Evolutionary conservation across 129 eudicot species (phyloP), one percentile per base, ranked within the genome.

Genomic region (Tagetes erecta): DNA sequence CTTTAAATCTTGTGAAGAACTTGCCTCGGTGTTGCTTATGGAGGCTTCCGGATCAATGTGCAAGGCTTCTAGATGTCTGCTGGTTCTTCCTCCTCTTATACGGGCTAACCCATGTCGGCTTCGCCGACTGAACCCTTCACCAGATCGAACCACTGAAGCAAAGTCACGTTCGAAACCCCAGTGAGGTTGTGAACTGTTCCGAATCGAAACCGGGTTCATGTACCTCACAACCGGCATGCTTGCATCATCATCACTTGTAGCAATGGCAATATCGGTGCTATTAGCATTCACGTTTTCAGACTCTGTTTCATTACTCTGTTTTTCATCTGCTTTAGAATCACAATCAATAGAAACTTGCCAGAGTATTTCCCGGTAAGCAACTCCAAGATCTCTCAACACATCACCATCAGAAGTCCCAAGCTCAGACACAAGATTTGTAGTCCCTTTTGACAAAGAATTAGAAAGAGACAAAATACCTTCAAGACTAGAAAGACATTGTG

Each of bases 91-190:
- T 56, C 97, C 97, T 73, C 97, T 80, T 67, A 94, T 84, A 31
- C 99, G 99, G 7, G 96, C 92, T 75, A 88, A 75, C 27, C 97
- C 95, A 70, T 94, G 97, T 30, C 97, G 88, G 74, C 84, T 88
- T 55, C 97, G 99, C 60, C 97, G 97, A 59, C 82, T 86, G 64
- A 94, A 88, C 63, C 96, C 99, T 59, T 91, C 98, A 80, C 89
- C 85, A 49, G 97, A 80, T 31, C 99, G 89, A 77, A 91, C 87
- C 65, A 91, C 97, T n/a, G 96, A 86, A 67, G 86, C 81, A 77
- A 94, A 90, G 47, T 91, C 99, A 73, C 96, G 99, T 5, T 87
- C 96, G n/a, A 79, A 76, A 74, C 93, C 91, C 99, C 99, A 90
- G 33, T 76, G 97, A 1, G 98, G 84, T 49, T 88, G 93, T 73